A percentile compares a stretch with the other conserved stretches of the same genome.
Conservation (phyloP, 192 early-diverging fungal species). For the Allomyces javanicus region DNA sequence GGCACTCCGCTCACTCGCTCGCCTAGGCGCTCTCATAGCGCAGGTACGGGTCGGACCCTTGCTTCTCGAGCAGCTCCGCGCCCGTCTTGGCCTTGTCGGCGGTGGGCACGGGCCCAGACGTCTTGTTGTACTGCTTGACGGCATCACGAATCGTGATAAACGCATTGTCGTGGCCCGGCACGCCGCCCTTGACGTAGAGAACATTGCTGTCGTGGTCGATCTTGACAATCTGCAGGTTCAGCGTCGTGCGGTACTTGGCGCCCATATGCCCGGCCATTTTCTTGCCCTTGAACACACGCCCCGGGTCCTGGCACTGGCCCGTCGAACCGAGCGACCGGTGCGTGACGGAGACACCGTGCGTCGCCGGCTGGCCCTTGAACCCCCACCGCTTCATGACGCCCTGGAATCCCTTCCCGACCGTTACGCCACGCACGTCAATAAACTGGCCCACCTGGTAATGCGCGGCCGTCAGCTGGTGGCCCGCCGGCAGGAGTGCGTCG, state of each 20-base stretch:
- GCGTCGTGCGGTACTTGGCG: constrained; percentile 54
- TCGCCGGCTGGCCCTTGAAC: constrained; percentile 75
- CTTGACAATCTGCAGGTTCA: constrained; percentile 66
- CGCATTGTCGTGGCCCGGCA: constrained; percentile 71
- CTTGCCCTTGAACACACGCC: constrained; percentile 83
- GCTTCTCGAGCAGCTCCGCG: not conserved
- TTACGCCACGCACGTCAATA: constrained; percentile 51
- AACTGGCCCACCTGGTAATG: constrained; percentile 93
- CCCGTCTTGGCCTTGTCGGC: not conserved
- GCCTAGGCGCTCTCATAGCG: not conserved
- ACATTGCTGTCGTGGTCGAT: constrained; percentile 70
- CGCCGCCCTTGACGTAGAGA: constrained; percentile 78
- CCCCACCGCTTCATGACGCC: constrained; percentile 96
- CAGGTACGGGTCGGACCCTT: not conserved
- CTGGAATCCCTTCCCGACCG: constrained; percentile 83
- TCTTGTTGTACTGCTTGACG: constrained; percentile 41
- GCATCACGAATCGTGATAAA: constrained; percentile 76
- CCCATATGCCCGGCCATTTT: constrained; percentile 98
- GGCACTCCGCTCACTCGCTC: too few species aligned
- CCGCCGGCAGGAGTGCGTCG: constrained; percentile 61
- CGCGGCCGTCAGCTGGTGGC: constrained; percentile 49
- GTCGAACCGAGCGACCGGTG: constrained; percentile 79
- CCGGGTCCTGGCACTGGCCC: constrained; percentile 64
- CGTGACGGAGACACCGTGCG: constrained; percentile 78
- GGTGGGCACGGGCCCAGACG: not conserved